These are phyloP conservation scores for Phragmites australis DNA, from an alignment of 176 grass and related monocot species.

Conservation along the genomic window DNA sequence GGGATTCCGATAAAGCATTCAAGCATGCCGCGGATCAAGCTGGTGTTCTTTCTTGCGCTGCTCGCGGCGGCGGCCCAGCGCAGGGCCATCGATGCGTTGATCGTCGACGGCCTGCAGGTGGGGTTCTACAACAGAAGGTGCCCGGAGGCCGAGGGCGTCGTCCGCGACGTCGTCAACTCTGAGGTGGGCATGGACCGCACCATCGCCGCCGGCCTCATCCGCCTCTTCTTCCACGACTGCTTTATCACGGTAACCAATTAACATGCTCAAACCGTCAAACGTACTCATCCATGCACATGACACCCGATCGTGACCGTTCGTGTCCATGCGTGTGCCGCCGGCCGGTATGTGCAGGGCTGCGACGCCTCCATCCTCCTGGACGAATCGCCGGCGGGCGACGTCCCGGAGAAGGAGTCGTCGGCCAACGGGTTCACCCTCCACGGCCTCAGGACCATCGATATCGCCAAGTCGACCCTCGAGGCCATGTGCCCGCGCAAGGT, in stretches of 20 bases:
- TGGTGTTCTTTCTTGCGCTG: neutral
- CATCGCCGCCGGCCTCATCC: conserved; percentile 49
- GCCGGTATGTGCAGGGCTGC: conserved; percentile 36
- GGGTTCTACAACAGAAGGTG: conserved; percentile 42
- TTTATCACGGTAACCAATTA: conserved; percentile 43
- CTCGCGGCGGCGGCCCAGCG: neutral
- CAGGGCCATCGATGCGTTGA: neutral
- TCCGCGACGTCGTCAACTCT: conserved; percentile 23
- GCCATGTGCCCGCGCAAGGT: conserved; percentile 45
- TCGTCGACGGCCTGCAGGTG: conserved; percentile 29
- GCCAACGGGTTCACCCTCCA: conserved; percentile 52
- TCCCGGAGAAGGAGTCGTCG: conserved; percentile 54
- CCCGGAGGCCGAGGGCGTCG: conserved; percentile 37
- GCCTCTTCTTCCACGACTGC: conserved; percentile 62
- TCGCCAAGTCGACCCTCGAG: conserved; percentile 41
- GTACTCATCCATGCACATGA: neutral
- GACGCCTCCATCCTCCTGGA: conserved; percentile 61
- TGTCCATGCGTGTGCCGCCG: neutral
- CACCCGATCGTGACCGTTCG: neutral
- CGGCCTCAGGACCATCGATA: conserved; percentile 44
- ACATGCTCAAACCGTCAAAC: neutral
- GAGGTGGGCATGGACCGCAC: conserved; percentile 22
- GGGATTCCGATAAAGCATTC: neutral
- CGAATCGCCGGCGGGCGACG: conserved; percentile 39
- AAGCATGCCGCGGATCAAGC: neutral